phyloP scores from a whole-genome alignment of 352 stramenopile species.

The Elongisporangium undulatum region DNA sequence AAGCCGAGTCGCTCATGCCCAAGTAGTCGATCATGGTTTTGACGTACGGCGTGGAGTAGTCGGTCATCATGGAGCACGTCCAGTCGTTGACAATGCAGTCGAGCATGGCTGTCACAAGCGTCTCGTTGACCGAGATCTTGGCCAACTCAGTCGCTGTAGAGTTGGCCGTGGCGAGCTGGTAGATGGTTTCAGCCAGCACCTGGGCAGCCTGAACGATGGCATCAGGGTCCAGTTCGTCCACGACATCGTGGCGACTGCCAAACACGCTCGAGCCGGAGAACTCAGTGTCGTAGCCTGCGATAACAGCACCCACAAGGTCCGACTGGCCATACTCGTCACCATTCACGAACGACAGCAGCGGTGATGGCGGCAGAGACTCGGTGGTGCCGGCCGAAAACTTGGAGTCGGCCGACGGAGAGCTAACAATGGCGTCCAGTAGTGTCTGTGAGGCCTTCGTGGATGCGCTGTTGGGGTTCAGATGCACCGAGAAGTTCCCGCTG shows the following conservation, averaged over 20 bases:
- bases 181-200: conserved; percentile 69
- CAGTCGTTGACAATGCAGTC: conserved; percentile 60
- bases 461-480: conserved; percentile 54
- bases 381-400: conserved; percentile 27
- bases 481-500: conserved; percentile 57
- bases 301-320: conserved; percentile 54
- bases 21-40: conserved; percentile 69
- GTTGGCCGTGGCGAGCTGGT: conserved; percentile 50
- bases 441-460: conserved; percentile 23
- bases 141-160: conserved; percentile 29
- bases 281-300: conserved; percentile 59
- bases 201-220: conserved; percentile 60
- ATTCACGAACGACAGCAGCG: conserved; percentile 74
- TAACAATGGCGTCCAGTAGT: conserved; percentile 48
- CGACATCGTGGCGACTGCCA: conserved; percentile 66
- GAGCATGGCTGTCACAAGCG: conserved; percentile 50
- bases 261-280: conserved; percentile 48
- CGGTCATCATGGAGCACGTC: conserved; percentile 64
- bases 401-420: conserved; percentile 34
- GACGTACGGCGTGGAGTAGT: conserved; percentile 58
- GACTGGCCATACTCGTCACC: conserved; percentile 54
- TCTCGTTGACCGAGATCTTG: conserved; percentile 48
- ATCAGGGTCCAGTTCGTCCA: conserved; percentile 36
- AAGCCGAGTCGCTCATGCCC: conserved; percentile 28
- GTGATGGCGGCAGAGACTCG: conserved; percentile 49